Base-by-base conservation (phyloP, 2,329 filamentous ascomycete genomes). In the Kalaharituber pfeilii region DNA sequence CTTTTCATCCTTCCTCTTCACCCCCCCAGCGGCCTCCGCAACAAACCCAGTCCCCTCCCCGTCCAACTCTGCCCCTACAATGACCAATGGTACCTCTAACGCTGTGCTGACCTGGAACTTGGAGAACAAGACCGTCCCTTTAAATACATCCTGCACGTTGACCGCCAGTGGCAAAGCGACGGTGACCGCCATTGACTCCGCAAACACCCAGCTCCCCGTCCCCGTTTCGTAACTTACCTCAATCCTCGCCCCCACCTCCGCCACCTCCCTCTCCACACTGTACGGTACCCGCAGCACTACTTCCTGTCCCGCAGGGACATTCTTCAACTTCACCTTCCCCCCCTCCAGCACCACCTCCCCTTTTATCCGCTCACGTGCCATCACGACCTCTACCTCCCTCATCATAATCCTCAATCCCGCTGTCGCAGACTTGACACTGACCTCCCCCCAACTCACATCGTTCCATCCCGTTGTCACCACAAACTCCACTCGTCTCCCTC, bases 91-190 rank as follows among this genome's bases (percentile, higher is more conserved):
- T 27, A 82, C 80, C 24, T 77, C 67, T 54, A 75, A 50, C 1
- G 86, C 82, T 0, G 88, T 87, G 11, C 86, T 87, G 52, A 98
- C 82, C 13, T 85, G 94, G 66, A 98, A 98, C 8, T 82, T 82
- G 0, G 88, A 95, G 65, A 91, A 91, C 0, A 96, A 73, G 0
- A 79, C 75, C 59, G 86, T 79, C 18, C 42, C 3, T 66, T 94
- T 94, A 72, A 96, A 96, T 26, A 93, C 79, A 62, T 98, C 91
- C 64, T 96, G 88, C 5, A 98, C 91, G 60, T 96, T 96, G 58
- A 98, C 91, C 2, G 89, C 88, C 2, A 98, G 74, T 0, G 86
- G 85, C 3, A 98, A 72, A 1, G 83, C 76, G 1, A 91, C 82
- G 2, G 81, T 76, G 20, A 93, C 73, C 2, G 74, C 77, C 20